These are phyloP conservation scores for Mesembryanthemum crystallinum DNA, from an alignment of 148 eudicot species.

Conservation along the genomic window DNA sequence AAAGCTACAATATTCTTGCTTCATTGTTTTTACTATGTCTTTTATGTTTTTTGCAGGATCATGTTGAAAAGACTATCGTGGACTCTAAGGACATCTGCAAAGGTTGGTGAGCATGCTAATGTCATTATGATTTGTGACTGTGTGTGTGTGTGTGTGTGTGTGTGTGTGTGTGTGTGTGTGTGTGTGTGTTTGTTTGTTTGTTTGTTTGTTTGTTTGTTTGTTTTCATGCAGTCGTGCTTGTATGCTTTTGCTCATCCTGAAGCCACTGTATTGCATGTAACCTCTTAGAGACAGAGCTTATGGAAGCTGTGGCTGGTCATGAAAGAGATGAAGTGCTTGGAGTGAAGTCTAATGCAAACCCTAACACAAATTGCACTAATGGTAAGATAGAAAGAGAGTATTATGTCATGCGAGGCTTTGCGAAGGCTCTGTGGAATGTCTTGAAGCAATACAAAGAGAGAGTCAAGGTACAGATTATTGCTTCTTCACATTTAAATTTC, in stretches of 20 bases:
- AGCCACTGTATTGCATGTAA: slow-evolving; percentile 12
- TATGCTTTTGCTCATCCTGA: slow-evolving; percentile 22
- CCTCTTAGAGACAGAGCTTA: slow-evolving; percentile 23
- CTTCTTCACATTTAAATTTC: neutral
- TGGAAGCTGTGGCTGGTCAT: neutral
- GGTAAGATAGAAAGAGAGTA: slow-evolving; percentile 41
- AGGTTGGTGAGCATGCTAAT: slow-evolving; percentile 36
- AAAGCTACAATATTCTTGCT: neutral
- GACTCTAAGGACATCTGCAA: slow-evolving; percentile 16
- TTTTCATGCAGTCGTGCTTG: too few relatives aligned
- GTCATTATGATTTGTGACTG: slow-evolving; percentile 1
- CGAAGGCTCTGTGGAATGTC: slow-evolving; percentile 73
- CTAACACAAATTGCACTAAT: slow-evolving; percentile 15
- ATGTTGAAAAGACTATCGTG: slow-evolving; percentile 24
- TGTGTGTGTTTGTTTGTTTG: too few relatives aligned
- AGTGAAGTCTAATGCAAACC: slow-evolving; percentile 12
- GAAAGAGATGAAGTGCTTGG: slow-evolving; percentile 14
- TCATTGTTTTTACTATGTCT: neutral
- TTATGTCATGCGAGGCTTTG: slow-evolving; percentile 50
- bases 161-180: neutral
- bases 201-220: too few relatives aligned
- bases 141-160: neutral
- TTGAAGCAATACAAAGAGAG: slow-evolving; percentile 67
- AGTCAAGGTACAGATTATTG: slow-evolving; percentile 51
- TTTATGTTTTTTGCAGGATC: slow-evolving; percentile 37